Evolutionary conservation across 176 grass and related monocot species (phyloP).

Genomic region (Neostapfia colusana): DNA sequence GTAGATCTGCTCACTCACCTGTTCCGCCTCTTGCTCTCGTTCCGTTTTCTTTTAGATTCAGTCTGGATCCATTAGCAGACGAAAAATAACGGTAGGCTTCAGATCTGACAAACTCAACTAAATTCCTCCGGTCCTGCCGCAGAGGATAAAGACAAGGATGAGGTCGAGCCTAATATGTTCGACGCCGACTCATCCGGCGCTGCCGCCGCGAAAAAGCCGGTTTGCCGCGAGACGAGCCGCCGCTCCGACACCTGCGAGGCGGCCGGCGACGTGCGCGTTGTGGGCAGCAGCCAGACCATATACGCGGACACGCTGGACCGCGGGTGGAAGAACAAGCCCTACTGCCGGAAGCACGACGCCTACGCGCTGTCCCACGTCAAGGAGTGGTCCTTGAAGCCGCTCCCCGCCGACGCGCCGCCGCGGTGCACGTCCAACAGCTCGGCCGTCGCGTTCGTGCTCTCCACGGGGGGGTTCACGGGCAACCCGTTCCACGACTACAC

Average conservation of each 20-base stretch:
- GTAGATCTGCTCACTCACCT: conserved; percentile 43
- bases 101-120: conserved; percentile 34
- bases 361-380: conserved; percentile 48
- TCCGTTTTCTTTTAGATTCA: conserved; percentile 21
- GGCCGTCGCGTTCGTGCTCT: conserved; percentile 53
- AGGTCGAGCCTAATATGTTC: neutral
- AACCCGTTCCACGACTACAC: conserved; percentile 92
- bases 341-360: conserved; percentile 59
- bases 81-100: neutral
- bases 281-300: conserved; percentile 36
- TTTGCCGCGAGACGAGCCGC: conserved; percentile 58
- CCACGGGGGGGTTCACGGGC: conserved; percentile 66
- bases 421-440: conserved; percentile 54
- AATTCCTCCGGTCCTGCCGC: conserved; percentile 4
- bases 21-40: neutral
- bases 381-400: conserved; percentile 55
- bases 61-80: neutral
- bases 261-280: conserved; percentile 53
- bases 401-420: neutral
- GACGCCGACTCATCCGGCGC: neutral
- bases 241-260: conserved; percentile 65
- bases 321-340: conserved; percentile 54
- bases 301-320: conserved; percentile 32
- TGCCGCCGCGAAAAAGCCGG: conserved; percentile 1
- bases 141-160: conserved; percentile 13